Percentiles rank a stretch among this genome's conserved stretches.
These are phyloP conservation scores for Fusarium illudens DNA, from an alignment of 2,329 filamentous ascomycete genomes.

Conservation along the genomic window DNA sequence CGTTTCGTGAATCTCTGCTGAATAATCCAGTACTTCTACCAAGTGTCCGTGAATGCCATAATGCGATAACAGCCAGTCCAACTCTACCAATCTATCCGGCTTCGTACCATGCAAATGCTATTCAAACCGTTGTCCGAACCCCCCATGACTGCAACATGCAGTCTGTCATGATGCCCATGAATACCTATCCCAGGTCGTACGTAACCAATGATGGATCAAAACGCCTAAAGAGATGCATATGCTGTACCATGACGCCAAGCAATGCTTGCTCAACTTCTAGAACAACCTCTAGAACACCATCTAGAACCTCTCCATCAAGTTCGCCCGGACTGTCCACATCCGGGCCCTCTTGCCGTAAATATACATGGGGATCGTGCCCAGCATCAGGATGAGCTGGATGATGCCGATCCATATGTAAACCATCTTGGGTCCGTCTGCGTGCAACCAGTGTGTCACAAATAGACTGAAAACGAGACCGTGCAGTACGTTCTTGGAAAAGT, in stretches of 20 bases:
- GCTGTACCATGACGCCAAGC: slow-evolving; percentile 14
- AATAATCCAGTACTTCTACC: background rate
- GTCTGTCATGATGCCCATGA: background rate
- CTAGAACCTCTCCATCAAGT: slow-evolving; percentile 80
- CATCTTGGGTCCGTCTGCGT: slow-evolving; percentile 74
- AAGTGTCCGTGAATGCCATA: background rate
- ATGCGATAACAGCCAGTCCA: background rate
- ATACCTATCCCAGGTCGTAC: background rate
- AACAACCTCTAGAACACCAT: background rate
- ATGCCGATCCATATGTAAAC: slow-evolving; percentile 86
- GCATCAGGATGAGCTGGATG: slow-evolving; percentile 80
- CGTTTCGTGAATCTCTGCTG: background rate
- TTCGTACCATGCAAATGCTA: background rate
- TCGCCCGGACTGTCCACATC: slow-evolving; percentile 93
- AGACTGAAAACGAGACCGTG: slow-evolving; percentile 89
- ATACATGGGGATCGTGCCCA: slow-evolving; percentile 88
- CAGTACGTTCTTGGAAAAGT: slow-evolving; percentile 93
- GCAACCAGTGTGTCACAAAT: slow-evolving; percentile 88
- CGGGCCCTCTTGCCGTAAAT: slow-evolving; percentile 89
- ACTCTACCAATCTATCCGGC: background rate
- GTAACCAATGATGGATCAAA: slow-evolving; percentile 1
- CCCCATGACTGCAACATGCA: slow-evolving; percentile 8
- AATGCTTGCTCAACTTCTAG: background rate
- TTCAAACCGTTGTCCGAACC: slow-evolving; percentile 1
- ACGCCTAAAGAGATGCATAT: background rate